These are phyloP conservation scores for Gloeostereum incarnatum DNA, from an alignment of 768 basidiomycete species.

Conservation along the genomic window DNA sequence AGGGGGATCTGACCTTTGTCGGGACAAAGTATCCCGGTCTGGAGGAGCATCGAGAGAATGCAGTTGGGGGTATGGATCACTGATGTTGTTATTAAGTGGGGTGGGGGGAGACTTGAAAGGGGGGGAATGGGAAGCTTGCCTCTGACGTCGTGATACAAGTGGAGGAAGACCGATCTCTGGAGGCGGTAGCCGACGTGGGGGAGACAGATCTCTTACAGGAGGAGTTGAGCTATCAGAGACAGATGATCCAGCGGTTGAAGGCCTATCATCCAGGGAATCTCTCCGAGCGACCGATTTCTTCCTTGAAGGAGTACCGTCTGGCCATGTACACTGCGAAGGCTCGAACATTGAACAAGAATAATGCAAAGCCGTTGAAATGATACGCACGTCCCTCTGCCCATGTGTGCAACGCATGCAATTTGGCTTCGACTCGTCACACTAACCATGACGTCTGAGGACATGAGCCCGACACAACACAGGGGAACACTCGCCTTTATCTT, in stretches of 20 bases:
- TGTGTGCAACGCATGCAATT: slow-evolving; percentile 81
- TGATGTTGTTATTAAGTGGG: slow-evolving; percentile 16
- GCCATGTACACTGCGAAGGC: slow-evolving; percentile 65
- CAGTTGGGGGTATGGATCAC: slow-evolving; percentile 34
- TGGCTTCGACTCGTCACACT: slow-evolving; percentile 92
- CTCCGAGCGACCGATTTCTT: slow-evolving; percentile 55
- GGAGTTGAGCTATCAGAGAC: slow-evolving; percentile 69
- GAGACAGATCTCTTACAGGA: slow-evolving; percentile 57
- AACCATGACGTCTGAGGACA: slow-evolving; percentile 6
- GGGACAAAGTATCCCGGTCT: slow-evolving; percentile 14
- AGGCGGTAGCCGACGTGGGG: slow-evolving; percentile 34
- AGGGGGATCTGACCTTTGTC: neutral
- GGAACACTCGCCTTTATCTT: slow-evolving; percentile 77
- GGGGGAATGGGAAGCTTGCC: slow-evolving; percentile 19
- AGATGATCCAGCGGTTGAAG: slow-evolving; percentile 71
- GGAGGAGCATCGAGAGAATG: slow-evolving; percentile 35
- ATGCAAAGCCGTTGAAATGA: neutral
- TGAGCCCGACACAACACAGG: slow-evolving; percentile 1
- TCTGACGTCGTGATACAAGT: slow-evolving; percentile 28
- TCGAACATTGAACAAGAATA: slow-evolving; percentile 3
- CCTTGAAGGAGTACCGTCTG: slow-evolving; percentile 64
- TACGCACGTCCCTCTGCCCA: slow-evolving; percentile 71
- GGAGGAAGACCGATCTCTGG: slow-evolving; percentile 25
- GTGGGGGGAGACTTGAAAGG: slow-evolving; percentile 5
- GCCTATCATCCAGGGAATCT: slow-evolving; percentile 51